Evolutionary conservation across 805 yeast species (phyloP).

Genomic region (Yamadazyma takamatsuzukensis): DNA sequence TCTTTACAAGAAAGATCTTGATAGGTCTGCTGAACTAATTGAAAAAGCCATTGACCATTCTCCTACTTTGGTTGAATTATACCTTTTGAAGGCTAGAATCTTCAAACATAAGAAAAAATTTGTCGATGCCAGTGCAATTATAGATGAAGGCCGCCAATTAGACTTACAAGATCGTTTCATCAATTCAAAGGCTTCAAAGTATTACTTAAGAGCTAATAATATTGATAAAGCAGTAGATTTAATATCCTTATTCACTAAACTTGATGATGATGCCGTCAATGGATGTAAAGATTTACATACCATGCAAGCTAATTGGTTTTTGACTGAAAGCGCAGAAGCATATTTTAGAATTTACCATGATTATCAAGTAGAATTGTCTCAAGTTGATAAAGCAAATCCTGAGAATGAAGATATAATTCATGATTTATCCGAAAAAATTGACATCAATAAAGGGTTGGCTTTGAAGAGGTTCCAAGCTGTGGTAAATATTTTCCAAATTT

Average conservation of each 20-base stretch:
- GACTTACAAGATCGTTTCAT: slow-evolving; percentile 91
- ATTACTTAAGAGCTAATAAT: slow-evolving; percentile 70
- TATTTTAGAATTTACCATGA: slow-evolving; percentile 55
- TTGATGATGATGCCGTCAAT: slow-evolving; percentile 70
- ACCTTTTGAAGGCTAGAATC: slow-evolving; percentile 76
- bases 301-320: slow-evolving; percentile 91
- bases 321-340: slow-evolving; percentile 81
- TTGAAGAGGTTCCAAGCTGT: slow-evolving; percentile 73
- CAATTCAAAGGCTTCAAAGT: slow-evolving; percentile 84
- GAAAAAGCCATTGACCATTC: slow-evolving; percentile 66
- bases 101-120: slow-evolving; percentile 67
- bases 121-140: slow-evolving; percentile 56
- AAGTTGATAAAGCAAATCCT: slow-evolving; percentile 18
- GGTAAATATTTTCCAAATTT: slow-evolving; percentile 63
- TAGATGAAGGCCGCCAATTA: slow-evolving; percentile 67
- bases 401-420: slow-evolving; percentile 10
- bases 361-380: slow-evolving; percentile 18
- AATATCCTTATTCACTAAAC: slow-evolving; percentile 76
- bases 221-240: slow-evolving; percentile 70
- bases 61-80: slow-evolving; percentile 82
- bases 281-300: slow-evolving; percentile 83
- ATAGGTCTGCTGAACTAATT: slow-evolving; percentile 52
- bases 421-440: slow-evolving; percentile 40
- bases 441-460: slow-evolving; percentile 62
- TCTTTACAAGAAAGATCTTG: slow-evolving; percentile 51